These are phyloP conservation scores for Angophora floribunda DNA, from an alignment of 345 rosid genomes.

Conservation along the genomic window DNA sequence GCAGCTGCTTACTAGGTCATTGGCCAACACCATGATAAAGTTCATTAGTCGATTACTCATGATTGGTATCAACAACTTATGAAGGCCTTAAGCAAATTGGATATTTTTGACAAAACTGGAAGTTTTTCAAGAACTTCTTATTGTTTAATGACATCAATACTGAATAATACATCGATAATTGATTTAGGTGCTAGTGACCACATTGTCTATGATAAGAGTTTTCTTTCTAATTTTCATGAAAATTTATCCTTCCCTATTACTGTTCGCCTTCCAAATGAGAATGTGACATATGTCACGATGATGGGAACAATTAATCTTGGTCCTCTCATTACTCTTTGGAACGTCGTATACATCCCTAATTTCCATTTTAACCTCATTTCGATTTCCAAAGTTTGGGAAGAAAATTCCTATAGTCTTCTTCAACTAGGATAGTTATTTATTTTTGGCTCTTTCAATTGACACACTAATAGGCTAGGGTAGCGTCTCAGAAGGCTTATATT, in stretches of 20 bases:
- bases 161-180: background rate
- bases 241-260: background rate
- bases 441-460: too few relatives aligned
- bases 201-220: background rate
- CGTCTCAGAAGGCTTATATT: too few relatives aligned
- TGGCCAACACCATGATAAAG: background rate
- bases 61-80: background rate
- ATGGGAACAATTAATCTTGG: background rate
- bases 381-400: too few relatives aligned
- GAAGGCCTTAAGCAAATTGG: background rate
- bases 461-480: background rate
- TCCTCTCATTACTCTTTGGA: background rate
- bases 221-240: background rate
- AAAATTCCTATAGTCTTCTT: too few relatives aligned
- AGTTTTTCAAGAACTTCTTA: background rate
- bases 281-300: background rate
- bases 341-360: background rate
- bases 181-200: background rate
- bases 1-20: background rate
- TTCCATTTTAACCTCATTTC: background rate
- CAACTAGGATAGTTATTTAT: background rate
- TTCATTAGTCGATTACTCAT: background rate
- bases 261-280: background rate
- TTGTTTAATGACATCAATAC: background rate
- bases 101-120: too few relatives aligned